A percentile compares a stretch with the other conserved stretches of the same genome.
Conservation (phyloP, 2,329 filamentous ascomycete genomes). For the Aspergillus ruber region DNA sequence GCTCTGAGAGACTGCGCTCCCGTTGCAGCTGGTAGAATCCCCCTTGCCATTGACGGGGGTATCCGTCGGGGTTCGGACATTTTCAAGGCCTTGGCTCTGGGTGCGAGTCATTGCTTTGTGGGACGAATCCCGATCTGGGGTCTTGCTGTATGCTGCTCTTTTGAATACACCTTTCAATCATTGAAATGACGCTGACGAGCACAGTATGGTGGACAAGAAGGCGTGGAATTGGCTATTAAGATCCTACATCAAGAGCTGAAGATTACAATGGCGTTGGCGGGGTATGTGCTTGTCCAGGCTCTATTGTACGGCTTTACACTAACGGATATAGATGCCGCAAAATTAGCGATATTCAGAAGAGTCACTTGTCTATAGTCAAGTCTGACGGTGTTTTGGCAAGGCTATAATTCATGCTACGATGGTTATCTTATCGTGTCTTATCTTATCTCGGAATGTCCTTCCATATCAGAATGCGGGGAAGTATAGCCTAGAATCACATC, state of each 20-base stretch:
- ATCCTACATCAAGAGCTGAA: slow-evolving; percentile 27
- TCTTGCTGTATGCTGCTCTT: slow-evolving; percentile 17
- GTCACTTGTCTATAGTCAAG: not conserved
- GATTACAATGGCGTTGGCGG: slow-evolving; percentile 28
- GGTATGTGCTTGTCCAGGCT: slow-evolving; percentile 11
- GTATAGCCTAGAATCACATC: not conserved
- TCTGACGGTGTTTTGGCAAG: not conserved
- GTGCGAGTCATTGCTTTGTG: slow-evolving; percentile 26
- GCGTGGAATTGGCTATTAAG: slow-evolving; percentile 27
- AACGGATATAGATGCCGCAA: not conserved
- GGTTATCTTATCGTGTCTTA: not conserved
- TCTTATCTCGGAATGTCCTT: not conserved
- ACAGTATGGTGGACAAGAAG: slow-evolving; percentile 28
- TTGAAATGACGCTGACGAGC: slow-evolving; percentile 2
- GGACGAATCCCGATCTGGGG: slow-evolving; percentile 31
- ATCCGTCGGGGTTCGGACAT: slow-evolving; percentile 31
- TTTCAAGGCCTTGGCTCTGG: slow-evolving; percentile 32
- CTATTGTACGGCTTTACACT: not conserved
- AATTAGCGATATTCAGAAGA: not conserved
- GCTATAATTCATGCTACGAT: not conserved
- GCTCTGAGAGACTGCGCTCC: slow-evolving; percentile 23
- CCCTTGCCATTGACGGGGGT: slow-evolving; percentile 28
- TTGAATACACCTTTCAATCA: slow-evolving; percentile 1
- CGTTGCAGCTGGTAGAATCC: slow-evolving; percentile 25
- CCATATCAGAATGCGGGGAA: not conserved